Conservation (phyloP, 1,284 basidiomycete species). For the Stereum hirsutum region DNA sequence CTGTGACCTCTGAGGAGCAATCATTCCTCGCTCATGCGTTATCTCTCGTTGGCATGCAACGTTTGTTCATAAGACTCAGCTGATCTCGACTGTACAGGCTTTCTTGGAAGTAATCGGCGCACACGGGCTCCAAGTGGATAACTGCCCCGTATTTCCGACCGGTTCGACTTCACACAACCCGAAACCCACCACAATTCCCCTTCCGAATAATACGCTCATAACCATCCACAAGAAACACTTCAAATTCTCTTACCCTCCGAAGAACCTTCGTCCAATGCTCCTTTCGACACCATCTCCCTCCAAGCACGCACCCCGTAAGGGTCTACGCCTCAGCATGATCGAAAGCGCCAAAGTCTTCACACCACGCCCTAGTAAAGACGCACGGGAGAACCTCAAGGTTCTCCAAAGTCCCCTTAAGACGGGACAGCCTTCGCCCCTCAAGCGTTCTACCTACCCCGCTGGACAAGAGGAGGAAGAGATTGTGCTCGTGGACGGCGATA, state of each 20-base stretch:
- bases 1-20: no score
- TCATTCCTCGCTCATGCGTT: no score
- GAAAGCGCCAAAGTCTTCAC: slow-evolving; percentile 64
- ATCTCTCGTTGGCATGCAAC: no score
- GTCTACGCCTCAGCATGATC: slow-evolving; percentile 65
- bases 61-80: neutral
- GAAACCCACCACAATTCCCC: slow-evolving; percentile 43
- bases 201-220: slow-evolving; percentile 54
- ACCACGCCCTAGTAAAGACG: slow-evolving; percentile 48
- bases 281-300: slow-evolving; percentile 34
- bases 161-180: slow-evolving; percentile 23
- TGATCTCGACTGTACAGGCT: slow-evolving; percentile 30
- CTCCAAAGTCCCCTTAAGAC: slow-evolving; percentile 49
- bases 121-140: slow-evolving; percentile 50
- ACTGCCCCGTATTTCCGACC: slow-evolving; percentile 42
- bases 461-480: slow-evolving; percentile 29
- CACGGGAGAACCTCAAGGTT: slow-evolving; percentile 50
- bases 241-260: slow-evolving; percentile 62
- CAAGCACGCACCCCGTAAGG: slow-evolving; percentile 22
- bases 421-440: slow-evolving; percentile 18
- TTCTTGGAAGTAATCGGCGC: slow-evolving; percentile 53
- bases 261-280: slow-evolving; percentile 50
- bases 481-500: slow-evolving; percentile 54
- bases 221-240: slow-evolving; percentile 63
- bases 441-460: slow-evolving; percentile 11